Evolutionary conservation across 177 flowering plant species (phyloP), one percentile per base, ranked within the genome.

Genomic region (Vitis hybrid): DNA sequence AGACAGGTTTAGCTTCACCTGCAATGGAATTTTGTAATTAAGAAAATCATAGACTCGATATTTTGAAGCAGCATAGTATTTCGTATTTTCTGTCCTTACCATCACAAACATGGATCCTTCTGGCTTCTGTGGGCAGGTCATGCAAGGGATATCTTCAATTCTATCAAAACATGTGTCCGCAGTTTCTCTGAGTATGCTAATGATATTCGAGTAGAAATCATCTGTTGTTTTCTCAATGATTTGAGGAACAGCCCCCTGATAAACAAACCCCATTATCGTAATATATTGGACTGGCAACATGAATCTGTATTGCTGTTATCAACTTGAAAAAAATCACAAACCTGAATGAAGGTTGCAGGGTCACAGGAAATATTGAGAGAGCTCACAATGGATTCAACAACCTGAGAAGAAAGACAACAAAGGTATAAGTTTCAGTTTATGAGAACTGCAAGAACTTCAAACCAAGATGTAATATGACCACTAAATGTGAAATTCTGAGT

Each of bases 71-170:
- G 0, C 19, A 55, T 65, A n/a, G 56, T 13, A 57, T 1, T 10
- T 52, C 15, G 6, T 18, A 2, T 14, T 7, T 57, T 49, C 11
- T 57, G 7, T 35, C 11, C 75, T 70, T 67, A 82, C 86, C 88
- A 85, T 76, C n/a, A 72, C 68, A 76, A 69, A 79, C 85, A 82
- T 80, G 61, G 83, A 73, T 1, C 85, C 85, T 30, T 85, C 78
- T 19, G 88, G 85, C 67, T 82, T 85, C 55, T 64, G 54, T 1
- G 84, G 83, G 60, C 84, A 82, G 59, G 68, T 64, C 2, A 82
- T 19, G 83, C 79, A 67, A 62, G 88, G 79, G 16, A 82, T 82
- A 50, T 81, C 82, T 59, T 76, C 64, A 9, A 79, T 56, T 58
- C 27, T 70, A 9, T 79, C 74, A 68, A 67, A 78, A 18, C 74